A percentile compares a stretch with the other conserved stretches of the same genome.
Conservation (phyloP, 2,329 filamentous ascomycete species). For the Penicillium thymicola region DNA sequence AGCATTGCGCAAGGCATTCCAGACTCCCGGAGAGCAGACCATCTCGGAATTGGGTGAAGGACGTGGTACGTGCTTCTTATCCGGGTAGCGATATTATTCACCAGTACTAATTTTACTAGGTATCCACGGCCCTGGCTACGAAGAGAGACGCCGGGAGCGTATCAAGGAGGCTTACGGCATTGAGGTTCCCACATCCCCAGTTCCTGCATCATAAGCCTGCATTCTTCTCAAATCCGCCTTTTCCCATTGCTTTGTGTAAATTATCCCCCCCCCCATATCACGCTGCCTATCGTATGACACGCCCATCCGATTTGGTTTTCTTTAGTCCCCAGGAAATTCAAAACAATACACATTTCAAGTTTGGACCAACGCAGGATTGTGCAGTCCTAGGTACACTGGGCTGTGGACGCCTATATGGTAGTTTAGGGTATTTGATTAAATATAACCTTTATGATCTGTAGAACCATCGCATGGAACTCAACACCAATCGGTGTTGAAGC, state of each 20-base stretch:
- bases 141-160: conserved; percentile 75
- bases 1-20: conserved; percentile 67
- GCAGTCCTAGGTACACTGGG: neutral
- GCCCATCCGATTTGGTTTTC: conserved; percentile 18
- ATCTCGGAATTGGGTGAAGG: conserved; percentile 80
- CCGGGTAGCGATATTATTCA: conserved; percentile 3
- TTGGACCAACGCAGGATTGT: neutral
- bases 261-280: conserved; percentile 28
- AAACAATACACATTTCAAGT: conserved; percentile 8
- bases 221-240: conserved; percentile 19
- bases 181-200: conserved; percentile 66
- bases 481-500: neutral
- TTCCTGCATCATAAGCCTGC: conserved; percentile 39
- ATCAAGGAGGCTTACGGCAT: conserved; percentile 85
- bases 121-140: conserved; percentile 76
- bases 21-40: conserved; percentile 74
- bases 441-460: neutral
- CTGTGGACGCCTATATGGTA: neutral
- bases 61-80: conserved; percentile 62
- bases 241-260: conserved; percentile 29
- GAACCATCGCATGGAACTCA: neutral
- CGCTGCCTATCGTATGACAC: conserved; percentile 22
- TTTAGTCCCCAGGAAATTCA: conserved; percentile 14
- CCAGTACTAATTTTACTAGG: conserved; percentile 50
- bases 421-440: too few relatives aligned